phyloP scores from a whole-genome alignment of 2,329 filamentous ascomycete species.

The Chrysoporthe austroafricana region DNA sequence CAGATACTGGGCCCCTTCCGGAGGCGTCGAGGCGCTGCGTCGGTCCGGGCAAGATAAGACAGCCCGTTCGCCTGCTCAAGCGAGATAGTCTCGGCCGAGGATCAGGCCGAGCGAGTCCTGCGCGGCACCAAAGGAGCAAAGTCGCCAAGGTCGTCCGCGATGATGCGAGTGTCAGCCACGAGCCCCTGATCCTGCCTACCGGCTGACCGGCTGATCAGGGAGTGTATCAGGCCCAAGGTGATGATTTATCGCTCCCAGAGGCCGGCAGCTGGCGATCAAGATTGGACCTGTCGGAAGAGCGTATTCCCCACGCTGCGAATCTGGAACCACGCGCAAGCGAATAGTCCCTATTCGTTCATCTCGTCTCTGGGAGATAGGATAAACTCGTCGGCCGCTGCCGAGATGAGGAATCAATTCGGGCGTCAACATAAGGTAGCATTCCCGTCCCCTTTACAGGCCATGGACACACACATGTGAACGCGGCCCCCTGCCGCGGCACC shows the following conservation, averaged over 20 bases:
- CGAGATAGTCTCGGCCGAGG: conserved; percentile 6
- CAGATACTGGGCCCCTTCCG: conserved; percentile 21
- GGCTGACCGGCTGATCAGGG: no score
- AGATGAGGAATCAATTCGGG: neutral
- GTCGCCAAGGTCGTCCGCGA: no score
- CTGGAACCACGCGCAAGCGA: neutral
- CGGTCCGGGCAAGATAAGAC: conserved; percentile 11
- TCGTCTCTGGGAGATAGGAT: conserved; percentile 5
- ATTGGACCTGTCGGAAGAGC: neutral
- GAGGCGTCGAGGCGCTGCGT: conserved; percentile 19
- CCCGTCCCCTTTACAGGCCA: neutral
- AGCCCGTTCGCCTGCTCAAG: conserved; percentile 3
- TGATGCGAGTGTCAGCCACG: no score
- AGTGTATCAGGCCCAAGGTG: neutral
- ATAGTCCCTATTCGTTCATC: neutral
- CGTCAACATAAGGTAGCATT: neutral
- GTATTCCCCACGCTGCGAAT: neutral
- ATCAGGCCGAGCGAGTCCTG: neutral
- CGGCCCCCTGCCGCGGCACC: neutral
- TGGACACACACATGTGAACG: neutral
- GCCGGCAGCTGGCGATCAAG: neutral
- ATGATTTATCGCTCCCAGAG: neutral
- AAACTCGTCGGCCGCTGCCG: conserved; percentile 14
- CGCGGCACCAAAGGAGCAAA: neutral
- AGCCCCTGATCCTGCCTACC: no score